phyloP scores from a whole-genome alignment of 805 yeast genomes.

The Suhomyces kilbournensis region DNA sequence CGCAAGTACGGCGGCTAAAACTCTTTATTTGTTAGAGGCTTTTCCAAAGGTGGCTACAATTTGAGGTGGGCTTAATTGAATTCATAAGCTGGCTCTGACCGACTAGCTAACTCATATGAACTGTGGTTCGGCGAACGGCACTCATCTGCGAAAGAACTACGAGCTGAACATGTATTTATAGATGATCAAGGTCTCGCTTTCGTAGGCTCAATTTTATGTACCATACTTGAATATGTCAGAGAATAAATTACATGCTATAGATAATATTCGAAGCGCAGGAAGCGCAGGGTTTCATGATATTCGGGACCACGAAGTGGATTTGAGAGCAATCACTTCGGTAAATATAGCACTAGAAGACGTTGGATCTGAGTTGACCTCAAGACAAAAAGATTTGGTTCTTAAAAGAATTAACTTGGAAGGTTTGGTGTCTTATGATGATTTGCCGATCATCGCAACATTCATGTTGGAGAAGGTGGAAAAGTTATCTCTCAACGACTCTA shows the following conservation, averaged over 20 bases:
- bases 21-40: not conserved
- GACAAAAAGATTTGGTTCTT: conserved; percentile 27
- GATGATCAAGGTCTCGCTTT: not conserved
- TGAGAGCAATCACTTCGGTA: conserved; percentile 21
- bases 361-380: conserved; percentile 20
- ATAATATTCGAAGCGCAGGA: not conserved
- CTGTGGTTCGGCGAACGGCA: not conserved
- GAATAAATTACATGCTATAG: not conserved
- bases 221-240: not conserved
- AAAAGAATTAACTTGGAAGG: conserved; percentile 24
- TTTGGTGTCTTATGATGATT: conserved; percentile 26
- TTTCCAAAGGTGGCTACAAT: not conserved
- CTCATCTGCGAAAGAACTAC: not conserved
- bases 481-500: conserved; percentile 18
- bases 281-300: conserved; percentile 3
- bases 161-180: not conserved
- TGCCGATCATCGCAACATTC: conserved; percentile 27
- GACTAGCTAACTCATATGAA: not conserved
- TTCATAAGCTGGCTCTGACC: not conserved
- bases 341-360: conserved; percentile 22
- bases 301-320: conserved; percentile 10
- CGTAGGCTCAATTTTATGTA: not conserved
- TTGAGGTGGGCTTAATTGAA: not conserved
- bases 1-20: not conserved
- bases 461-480: conserved; percentile 28